Base-by-base conservation (phyloP, 2,329 filamentous ascomycete species). In the Diaporthe batatas region DNA sequence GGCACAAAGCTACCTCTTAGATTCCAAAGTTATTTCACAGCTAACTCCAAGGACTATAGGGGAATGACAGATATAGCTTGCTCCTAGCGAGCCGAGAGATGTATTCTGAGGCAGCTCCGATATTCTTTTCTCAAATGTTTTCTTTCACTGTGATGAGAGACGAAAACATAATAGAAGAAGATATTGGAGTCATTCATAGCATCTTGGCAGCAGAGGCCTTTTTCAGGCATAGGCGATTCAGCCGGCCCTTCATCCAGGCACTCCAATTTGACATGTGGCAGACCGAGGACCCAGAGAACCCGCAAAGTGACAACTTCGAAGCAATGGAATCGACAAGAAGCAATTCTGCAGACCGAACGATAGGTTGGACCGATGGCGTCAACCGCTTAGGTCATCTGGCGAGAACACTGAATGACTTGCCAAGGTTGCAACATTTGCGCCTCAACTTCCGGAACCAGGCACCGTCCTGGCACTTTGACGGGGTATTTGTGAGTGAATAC, bases 131-230 rank as follows among this genome's bases (percentile, higher is more conserved):
- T 32, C 51, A 54, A 8, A 29, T 16, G 5, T 29, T 54, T 8
- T 14, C 8, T n/a, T 54, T 54, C 11, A 32, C 51, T 8, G 6
- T 18, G 12, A 14, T 25, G 29, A 54, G 51, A 54, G 5, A 6
- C 0, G 51, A 18, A 25, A 54, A 32, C 44, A 32, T 6, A 16
- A 54, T 32, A 32, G 3, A 2, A 25, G 25, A 11, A 11, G 51
- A 54, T 6, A 0, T 2, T 14, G 51, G 51, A 32, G 6, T 3
- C 6, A 10, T 32, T 3, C 25, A 25, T 18, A 32, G 25, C 18
- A 54, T 54, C 6, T 32, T 54, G 51, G 51, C 51, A 18, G 51
- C 51, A 54, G 51, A 54, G 51, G 51, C 51, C 18, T 54, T 54
- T 32, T 8, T 54, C 25, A 54, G 14, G 44, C 44, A 49, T 5